Conservation (phyloP, 352 stramenopile species). For the Globisporangium carolinianum region DNA sequence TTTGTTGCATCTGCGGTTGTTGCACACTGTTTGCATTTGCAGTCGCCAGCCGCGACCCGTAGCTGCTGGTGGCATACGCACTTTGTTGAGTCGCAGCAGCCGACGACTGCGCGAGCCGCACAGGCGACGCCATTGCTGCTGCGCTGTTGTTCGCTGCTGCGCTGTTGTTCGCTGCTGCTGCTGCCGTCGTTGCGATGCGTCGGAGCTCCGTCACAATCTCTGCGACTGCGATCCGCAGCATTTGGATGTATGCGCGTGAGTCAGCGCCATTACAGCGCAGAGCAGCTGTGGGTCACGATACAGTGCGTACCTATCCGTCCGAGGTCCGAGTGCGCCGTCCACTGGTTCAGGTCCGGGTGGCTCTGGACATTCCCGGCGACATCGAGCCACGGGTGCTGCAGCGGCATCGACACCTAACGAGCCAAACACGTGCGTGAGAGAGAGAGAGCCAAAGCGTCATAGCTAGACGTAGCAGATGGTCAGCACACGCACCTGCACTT, state of each 20-base stretch:
- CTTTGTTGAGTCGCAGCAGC: background rate
- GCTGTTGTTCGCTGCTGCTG: constrained; percentile 2
- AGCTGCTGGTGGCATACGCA: too few species aligned
- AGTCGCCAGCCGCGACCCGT: too few species aligned
- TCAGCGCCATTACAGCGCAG: background rate
- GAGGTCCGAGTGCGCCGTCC: constrained; percentile 79
- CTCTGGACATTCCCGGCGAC: constrained; percentile 57
- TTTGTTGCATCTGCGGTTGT: background rate
- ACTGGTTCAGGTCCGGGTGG: constrained; percentile 70
- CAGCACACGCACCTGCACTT: constrained; percentile 33
- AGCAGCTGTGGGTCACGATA: too few species aligned
- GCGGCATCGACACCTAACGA: constrained; percentile 46
- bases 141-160: constrained; percentile 2
- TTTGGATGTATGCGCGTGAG: background rate
- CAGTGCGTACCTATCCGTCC: constrained; percentile 44
- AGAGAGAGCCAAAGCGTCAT: background rate
- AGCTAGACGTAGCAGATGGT: background rate
- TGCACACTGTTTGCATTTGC: background rate
- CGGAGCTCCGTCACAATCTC: constrained; percentile 66
- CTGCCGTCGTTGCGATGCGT: constrained; percentile 12
- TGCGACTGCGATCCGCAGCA: constrained; percentile 22
- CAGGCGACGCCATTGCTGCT: background rate
- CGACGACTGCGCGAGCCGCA: constrained; percentile 1
- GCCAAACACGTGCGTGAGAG: background rate
- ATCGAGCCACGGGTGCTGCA: constrained; percentile 77